These are phyloP conservation scores for Jatropha multifida DNA, from an alignment of 441 rosid species.

Conservation along the genomic window DNA sequence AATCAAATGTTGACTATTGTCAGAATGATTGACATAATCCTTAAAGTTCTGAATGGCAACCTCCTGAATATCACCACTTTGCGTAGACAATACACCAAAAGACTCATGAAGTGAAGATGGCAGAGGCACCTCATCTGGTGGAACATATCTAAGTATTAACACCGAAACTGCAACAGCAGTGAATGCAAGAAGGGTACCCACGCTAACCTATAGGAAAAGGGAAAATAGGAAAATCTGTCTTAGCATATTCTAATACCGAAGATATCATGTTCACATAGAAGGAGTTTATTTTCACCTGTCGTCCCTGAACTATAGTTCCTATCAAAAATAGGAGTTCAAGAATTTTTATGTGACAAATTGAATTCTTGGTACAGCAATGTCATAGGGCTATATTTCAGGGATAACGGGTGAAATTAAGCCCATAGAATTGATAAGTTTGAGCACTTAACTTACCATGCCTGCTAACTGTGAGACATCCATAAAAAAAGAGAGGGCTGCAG, in stretches of 20 bases:
- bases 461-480: conserved; percentile 89
- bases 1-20: conserved; percentile 28
- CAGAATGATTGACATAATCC: conserved; percentile 26
- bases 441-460: conserved; percentile 62
- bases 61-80: conserved; percentile 25
- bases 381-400: too few species aligned
- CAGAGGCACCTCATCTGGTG: conserved; percentile 69
- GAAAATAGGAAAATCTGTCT: background rate
- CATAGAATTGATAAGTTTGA: background rate
- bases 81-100: conserved; percentile 33
- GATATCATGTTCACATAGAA: background rate
- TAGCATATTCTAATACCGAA: background rate
- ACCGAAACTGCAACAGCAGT: conserved; percentile 79
- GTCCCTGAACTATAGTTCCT: too few species aligned
- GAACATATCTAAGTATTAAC: conserved; percentile 75
- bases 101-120: conserved; percentile 53
- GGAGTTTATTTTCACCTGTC: too few species aligned
- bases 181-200: conserved; percentile 87
- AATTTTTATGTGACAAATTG: too few species aligned
- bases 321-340: too few species aligned
- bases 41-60: conserved; percentile 17
- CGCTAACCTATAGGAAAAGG: conserved; percentile 65
- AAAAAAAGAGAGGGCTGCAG: conserved; percentile 69
- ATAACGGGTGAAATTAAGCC: too few species aligned
- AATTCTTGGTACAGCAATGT: too few species aligned